phyloP scores from a whole-genome alignment of 1,139 yeast species.

The Pichia sp. region DNA sequence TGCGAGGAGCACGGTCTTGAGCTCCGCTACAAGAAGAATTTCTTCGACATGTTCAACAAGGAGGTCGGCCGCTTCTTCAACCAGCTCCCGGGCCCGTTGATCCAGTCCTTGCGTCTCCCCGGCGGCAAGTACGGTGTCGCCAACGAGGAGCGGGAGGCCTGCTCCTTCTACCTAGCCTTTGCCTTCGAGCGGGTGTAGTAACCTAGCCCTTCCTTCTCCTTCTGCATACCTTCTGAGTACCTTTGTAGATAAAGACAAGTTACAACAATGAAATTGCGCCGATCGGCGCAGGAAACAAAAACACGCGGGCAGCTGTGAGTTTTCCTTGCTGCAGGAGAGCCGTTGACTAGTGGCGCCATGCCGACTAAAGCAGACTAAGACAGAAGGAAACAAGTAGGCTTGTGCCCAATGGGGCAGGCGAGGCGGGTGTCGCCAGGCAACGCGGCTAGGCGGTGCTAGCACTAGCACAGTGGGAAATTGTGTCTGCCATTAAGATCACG shows the following conservation, averaged over 20 bases:
- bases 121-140: slow-evolving; percentile 86
- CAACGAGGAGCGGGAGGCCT: slow-evolving; percentile 86
- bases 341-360: too few species aligned
- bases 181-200: slow-evolving; percentile 47
- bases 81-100: slow-evolving; percentile 56
- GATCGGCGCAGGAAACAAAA: too few species aligned
- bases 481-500: neutral
- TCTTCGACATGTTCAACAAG: slow-evolving; percentile 75
- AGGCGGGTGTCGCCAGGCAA: too few species aligned
- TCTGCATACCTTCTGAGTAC: too few species aligned
- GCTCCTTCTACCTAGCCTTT: slow-evolving; percentile 75
- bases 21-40: slow-evolving; percentile 68
- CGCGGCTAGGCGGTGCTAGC: neutral
- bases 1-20: slow-evolving; percentile 82
- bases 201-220: too few species aligned
- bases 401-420: too few species aligned
- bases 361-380: too few species aligned
- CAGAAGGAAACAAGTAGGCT: too few species aligned
- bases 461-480: neutral
- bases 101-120: slow-evolving; percentile 63
- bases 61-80: slow-evolving; percentile 66
- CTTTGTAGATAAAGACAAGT: too few species aligned
- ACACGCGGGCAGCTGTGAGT: too few species aligned
- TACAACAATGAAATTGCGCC: too few species aligned
- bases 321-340: too few species aligned